Conservation (phyloP, 75 land plant genomes). For the Larix kaempferi region DNA sequence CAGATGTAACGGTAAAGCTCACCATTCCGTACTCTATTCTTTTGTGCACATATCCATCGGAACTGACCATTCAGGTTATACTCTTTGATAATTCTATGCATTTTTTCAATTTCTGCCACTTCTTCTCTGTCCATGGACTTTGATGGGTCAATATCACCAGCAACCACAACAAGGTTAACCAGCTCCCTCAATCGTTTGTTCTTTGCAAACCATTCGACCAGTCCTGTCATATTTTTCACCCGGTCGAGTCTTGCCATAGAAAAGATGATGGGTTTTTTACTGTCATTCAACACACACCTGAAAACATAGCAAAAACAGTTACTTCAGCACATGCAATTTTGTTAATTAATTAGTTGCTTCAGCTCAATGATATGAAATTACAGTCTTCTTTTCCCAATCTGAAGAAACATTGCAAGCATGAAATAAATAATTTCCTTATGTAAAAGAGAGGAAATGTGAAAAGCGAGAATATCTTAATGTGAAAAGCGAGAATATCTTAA, state of each 20-base stretch:
- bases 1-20: conserved; percentile 64
- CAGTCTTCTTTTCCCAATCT: too few relatives aligned
- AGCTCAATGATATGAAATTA: too few relatives aligned
- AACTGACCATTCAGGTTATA: conserved; percentile 55
- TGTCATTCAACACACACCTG: conserved; percentile 47
- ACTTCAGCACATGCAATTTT: too few relatives aligned
- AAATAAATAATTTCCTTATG: too few relatives aligned
- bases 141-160: conserved; percentile 36
- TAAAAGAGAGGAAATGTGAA: too few relatives aligned
- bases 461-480: too few relatives aligned
- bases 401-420: too few relatives aligned
- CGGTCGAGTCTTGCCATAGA: conserved; percentile 77
- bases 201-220: conserved; percentile 65
- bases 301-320: not conserved
- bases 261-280: conserved; percentile 60
- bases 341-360: too few relatives aligned
- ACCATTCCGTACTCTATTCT: conserved; percentile 50
- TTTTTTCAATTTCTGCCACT: conserved; percentile 56
- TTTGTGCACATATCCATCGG: conserved; percentile 57
- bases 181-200: conserved; percentile 35
- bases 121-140: conserved; percentile 68
- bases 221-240: conserved; percentile 65
- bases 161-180: conserved; percentile 66
- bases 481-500: too few relatives aligned
- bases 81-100: conserved; percentile 50